Percentiles rank a stretch among this genome's conserved stretches.
Conservation (phyloP, 1,139 yeast genomes). For the Diutina ranongensis region DNA sequence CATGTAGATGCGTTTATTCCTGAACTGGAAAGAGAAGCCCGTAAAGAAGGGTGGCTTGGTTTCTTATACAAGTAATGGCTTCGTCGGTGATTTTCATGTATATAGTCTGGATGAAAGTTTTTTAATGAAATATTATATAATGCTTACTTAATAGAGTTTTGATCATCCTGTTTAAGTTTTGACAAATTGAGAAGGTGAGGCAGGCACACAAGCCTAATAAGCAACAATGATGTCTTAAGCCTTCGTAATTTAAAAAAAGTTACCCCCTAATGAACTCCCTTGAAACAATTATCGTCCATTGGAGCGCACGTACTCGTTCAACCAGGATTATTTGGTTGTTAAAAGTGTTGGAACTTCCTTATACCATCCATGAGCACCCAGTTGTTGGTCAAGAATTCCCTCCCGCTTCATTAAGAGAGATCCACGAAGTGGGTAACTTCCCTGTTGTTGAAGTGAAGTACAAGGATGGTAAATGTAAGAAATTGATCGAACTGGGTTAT, state of each 20-base stretch:
- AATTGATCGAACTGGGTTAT: neutral
- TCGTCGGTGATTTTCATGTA: neutral
- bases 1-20: conserved; percentile 76
- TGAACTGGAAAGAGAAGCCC: conserved; percentile 44
- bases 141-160: too few species aligned
- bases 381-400: neutral
- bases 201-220: too few species aligned
- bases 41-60: conserved; percentile 45
- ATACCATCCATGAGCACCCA: neutral
- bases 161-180: too few species aligned
- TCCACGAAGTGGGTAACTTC: neutral
- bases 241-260: too few species aligned
- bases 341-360: neutral
- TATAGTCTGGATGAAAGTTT: too few species aligned
- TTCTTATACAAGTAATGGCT: conserved; percentile 34
- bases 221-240: too few species aligned
- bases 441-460: neutral
- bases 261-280: neutral
- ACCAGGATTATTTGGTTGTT: neutral
- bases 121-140: too few species aligned
- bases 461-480: neutral
- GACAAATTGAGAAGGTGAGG: too few species aligned
- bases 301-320: neutral
- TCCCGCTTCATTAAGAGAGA: neutral
- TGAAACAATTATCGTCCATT: neutral